A percentile compares a stretch with the other conserved stretches of the same genome.
phyloP scores from a whole-genome alignment of 2,329 filamentous ascomycete species.

The Dactylellina cionopaga region DNA sequence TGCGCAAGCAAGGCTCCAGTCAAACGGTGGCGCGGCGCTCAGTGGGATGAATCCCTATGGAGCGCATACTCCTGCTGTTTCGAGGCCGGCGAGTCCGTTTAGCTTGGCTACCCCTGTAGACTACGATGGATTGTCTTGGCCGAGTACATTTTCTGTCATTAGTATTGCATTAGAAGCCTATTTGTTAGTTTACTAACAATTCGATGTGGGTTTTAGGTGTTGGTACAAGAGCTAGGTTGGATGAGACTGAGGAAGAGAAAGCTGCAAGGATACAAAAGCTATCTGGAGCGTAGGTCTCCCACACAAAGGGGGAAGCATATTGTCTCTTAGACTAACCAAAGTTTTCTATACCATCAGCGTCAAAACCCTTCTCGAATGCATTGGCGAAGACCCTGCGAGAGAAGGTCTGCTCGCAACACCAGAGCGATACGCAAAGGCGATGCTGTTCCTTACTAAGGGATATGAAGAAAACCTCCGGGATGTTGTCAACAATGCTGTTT shows the following conservation, averaged over 20 bases:
- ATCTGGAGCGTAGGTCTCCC: conserved; percentile 64
- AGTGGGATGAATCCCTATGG: conserved; percentile 35
- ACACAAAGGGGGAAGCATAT: background rate
- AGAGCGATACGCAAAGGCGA: conserved; percentile 89
- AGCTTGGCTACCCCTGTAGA: conserved; percentile 66
- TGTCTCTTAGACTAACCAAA: background rate
- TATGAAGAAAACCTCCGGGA: conserved; percentile 94
- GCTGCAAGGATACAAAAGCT: conserved; percentile 69
- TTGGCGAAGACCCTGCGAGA: conserved; percentile 74
- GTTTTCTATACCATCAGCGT: conserved; percentile 12
- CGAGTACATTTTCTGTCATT: conserved; percentile 60
- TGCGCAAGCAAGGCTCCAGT: conserved; percentile 18
- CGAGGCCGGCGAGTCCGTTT: conserved; percentile 64
- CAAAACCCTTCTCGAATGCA: conserved; percentile 72
- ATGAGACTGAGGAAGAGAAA: conserved; percentile 68
- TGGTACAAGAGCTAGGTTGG: conserved; percentile 72
- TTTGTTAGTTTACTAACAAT: no score
- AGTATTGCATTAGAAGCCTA: no score
- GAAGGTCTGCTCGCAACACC: conserved; percentile 76
- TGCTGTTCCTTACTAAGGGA: conserved; percentile 95
- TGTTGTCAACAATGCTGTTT: conserved; percentile 92
- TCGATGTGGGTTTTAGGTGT: no score
- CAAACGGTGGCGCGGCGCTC: conserved; percentile 5
- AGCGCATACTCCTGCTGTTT: conserved; percentile 49
- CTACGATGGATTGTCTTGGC: conserved; percentile 69